Conservation (phyloP, 768 basidiomycete genomes). For the Hydnomerulius pinastri region DNA sequence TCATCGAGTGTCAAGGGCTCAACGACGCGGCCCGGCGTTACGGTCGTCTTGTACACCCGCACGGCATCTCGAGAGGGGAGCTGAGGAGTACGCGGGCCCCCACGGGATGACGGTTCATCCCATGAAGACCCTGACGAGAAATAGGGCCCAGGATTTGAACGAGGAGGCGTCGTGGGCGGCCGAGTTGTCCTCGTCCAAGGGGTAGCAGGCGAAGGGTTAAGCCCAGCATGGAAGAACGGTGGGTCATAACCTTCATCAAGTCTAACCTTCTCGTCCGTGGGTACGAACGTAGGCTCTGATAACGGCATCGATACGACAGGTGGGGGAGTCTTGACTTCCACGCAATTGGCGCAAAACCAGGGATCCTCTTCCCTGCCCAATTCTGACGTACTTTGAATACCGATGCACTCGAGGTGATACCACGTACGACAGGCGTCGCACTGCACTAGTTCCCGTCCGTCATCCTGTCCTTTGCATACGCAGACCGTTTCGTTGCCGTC, state of each 20-base stretch:
- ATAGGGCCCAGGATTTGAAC: constrained; percentile 25
- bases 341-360: constrained; percentile 72
- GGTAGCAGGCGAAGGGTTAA: constrained; percentile 58
- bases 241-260: constrained; percentile 49
- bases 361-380: constrained; percentile 77
- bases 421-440: constrained; percentile 80
- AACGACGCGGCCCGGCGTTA: constrained; percentile 39
- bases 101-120: constrained; percentile 49
- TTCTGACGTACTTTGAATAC: constrained; percentile 61
- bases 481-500: constrained; percentile 59
- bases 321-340: constrained; percentile 42
- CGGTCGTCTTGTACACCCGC: constrained; percentile 40
- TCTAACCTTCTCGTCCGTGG: constrained; percentile 53
- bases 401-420: constrained; percentile 83
- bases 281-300: constrained; percentile 69
- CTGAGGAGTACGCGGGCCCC: constrained; percentile 58
- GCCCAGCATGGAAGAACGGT: constrained; percentile 55
- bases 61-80: constrained; percentile 38
- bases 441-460: constrained; percentile 77
- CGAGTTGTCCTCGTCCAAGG: constrained; percentile 44
- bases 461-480: constrained; percentile 65
- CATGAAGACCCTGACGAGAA: constrained; percentile 43
- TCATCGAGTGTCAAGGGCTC: constrained; percentile 45
- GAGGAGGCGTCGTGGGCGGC: constrained; percentile 53
- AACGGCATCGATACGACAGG: constrained; percentile 29